Evolutionary conservation across 352 stramenopile species (phyloP).

Genomic region (Pythium scleroteichum): DNA sequence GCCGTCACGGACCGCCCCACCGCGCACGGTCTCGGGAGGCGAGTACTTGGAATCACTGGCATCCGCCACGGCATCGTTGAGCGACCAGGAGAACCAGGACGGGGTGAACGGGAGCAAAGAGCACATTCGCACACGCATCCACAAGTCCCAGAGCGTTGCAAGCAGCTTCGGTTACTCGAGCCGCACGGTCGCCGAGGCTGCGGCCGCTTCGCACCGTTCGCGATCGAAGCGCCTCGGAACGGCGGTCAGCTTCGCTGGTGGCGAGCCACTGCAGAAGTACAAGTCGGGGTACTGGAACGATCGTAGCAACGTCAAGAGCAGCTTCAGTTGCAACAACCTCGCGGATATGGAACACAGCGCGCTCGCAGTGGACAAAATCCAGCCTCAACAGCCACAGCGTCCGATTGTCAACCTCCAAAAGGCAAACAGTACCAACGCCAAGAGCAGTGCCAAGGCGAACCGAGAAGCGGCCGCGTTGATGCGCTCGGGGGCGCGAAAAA

Average conservation of each 20-base stretch:
- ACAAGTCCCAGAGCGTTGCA: slow-evolving; percentile 64
- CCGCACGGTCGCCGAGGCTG: slow-evolving; percentile 62
- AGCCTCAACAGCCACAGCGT: slow-evolving; percentile 4
- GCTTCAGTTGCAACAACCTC: slow-evolving; percentile 83
- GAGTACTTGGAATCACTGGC: slow-evolving; percentile 31
- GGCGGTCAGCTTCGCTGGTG: slow-evolving; percentile 1
- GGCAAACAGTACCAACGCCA: slow-evolving; percentile 47
- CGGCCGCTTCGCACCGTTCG: slow-evolving; percentile 61
- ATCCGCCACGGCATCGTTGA: slow-evolving; percentile 19
- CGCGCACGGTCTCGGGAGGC: slow-evolving; percentile 41
- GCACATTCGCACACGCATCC: slow-evolving; percentile 32
- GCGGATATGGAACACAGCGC: slow-evolving; percentile 60
- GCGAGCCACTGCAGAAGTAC: slow-evolving; percentile 41
- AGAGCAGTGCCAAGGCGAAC: slow-evolving; percentile 29
- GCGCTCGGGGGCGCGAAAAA: slow-evolving; percentile 39
- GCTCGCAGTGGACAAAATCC: slow-evolving; percentile 36
- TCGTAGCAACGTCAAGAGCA: slow-evolving; percentile 72
- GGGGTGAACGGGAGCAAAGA: slow-evolving; percentile 4
- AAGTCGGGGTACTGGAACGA: slow-evolving; percentile 75
- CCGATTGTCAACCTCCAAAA: slow-evolving; percentile 25
- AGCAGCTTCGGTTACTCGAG: slow-evolving; percentile 55
- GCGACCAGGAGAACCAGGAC: slow-evolving; percentile 26
- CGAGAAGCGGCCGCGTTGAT: slow-evolving; percentile 33
- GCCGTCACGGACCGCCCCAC: slow-evolving; percentile 15
- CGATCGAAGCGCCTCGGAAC: slow-evolving; percentile 46